Percentiles rank a stretch among this genome's conserved stretches.
Conservation (phyloP, 257 asterid species). For the Solanum ahanhuiri region DNA sequence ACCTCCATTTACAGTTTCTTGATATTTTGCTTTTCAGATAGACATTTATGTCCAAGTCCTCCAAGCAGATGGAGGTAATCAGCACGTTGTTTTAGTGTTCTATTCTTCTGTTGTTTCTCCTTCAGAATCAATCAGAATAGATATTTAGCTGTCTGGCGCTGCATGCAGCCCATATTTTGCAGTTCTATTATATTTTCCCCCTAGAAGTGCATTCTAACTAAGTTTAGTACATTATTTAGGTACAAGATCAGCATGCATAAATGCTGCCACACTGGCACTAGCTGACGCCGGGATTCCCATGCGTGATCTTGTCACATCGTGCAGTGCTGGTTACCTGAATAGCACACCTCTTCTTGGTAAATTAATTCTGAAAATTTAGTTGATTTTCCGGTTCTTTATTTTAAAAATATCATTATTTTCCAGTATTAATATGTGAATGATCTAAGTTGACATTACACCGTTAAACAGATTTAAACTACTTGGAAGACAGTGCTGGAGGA, state of each 20-base stretch:
- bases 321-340: conserved; percentile 80
- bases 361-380: background rate
- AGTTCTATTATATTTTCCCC: background rate
- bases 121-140: background rate
- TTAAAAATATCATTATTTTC: background rate
- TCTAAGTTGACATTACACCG: background rate
- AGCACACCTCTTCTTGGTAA: conserved; percentile 83
- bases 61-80: conserved; percentile 94
- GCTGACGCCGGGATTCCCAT: conserved; percentile 98
- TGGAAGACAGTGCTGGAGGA: conserved; percentile 97
- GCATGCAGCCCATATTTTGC: background rate
- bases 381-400: background rate
- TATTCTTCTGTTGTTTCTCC: background rate
- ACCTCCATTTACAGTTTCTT: background rate
- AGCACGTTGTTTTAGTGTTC: background rate
- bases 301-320: conserved; percentile 91
- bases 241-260: conserved; percentile 98
- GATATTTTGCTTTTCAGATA: conserved; percentile 42
- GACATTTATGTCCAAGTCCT: conserved; percentile 97
- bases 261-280: conserved; percentile 96
- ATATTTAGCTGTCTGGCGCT: background rate
- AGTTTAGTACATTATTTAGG: conserved; percentile 32
- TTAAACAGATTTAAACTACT: conserved; percentile 69
- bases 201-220: background rate
- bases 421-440: background rate